Evolutionary conservation across 1,284 basidiomycete species (phyloP).

Genomic region (Ustilago hordei): DNA sequence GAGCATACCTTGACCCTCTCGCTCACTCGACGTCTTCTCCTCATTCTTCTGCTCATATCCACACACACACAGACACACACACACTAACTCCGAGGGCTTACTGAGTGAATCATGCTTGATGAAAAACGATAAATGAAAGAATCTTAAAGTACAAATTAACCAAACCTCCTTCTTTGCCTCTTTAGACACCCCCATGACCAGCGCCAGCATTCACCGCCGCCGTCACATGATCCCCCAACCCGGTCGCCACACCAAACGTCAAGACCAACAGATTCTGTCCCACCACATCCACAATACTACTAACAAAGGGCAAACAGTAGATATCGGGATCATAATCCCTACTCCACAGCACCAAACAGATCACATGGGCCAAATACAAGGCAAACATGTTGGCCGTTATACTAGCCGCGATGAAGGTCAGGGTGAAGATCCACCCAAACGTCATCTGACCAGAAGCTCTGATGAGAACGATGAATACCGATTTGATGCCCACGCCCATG

Average conservation of each 20-base stretch:
- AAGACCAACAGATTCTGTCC: constrained; percentile 81
- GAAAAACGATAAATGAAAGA: not conserved
- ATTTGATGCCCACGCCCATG: constrained; percentile 55
- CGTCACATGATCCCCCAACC: constrained; percentile 63
- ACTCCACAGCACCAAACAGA: constrained; percentile 86
- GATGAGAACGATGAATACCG: constrained; percentile 55
- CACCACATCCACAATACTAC: constrained; percentile 88
- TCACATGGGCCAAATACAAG: constrained; percentile 76
- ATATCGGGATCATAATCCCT: constrained; percentile 83
- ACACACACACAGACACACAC: not conserved
- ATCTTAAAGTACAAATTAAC: constrained; percentile 33
- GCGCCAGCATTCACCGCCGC: constrained; percentile 47
- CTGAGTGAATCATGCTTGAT: not conserved
- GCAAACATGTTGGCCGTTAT: constrained; percentile 72
- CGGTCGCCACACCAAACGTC: constrained; percentile 71
- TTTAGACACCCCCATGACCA: constrained; percentile 49
- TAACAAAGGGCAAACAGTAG: constrained; percentile 91
- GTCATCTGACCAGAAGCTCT: constrained; percentile 49
- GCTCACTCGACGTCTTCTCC: not conserved
- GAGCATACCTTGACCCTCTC: not conserved
- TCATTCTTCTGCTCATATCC: not conserved
- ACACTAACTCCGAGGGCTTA: not conserved
- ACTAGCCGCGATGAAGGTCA: constrained; percentile 37
- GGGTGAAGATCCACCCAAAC: constrained; percentile 61
- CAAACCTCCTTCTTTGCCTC: not conserved